A percentile compares a stretch with the other conserved stretches of the same genome.
phyloP scores from a whole-genome alignment of 2,329 filamentous ascomycete species.

The Xylariaceae sp. region DNA sequence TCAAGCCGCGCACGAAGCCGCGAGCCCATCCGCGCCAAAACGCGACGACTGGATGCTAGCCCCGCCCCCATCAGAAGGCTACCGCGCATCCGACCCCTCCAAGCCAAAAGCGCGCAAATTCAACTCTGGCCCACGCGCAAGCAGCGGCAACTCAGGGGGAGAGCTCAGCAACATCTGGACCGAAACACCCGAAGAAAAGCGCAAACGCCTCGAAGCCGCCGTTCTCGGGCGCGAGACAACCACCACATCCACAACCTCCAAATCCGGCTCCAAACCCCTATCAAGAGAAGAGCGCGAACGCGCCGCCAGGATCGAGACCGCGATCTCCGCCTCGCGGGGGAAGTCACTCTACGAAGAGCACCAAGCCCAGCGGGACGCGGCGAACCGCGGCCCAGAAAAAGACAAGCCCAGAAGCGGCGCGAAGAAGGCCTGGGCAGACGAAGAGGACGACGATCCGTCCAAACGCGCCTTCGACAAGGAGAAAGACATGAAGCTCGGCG shows the following conservation, averaged over 20 bases:
- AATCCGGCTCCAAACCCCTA: background rate
- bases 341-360: slow-evolving; percentile 60
- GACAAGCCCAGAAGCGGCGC: slow-evolving; percentile 12
- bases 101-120: slow-evolving; percentile 81
- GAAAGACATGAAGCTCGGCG: slow-evolving; percentile 83
- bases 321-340: slow-evolving; percentile 51
- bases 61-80: slow-evolving; percentile 55
- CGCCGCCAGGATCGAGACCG: slow-evolving; percentile 43
- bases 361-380: slow-evolving; percentile 34
- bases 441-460: slow-evolving; percentile 86
- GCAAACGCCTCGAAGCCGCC: slow-evolving; percentile 73
- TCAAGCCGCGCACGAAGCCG: slow-evolving; percentile 22
- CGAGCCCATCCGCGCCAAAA: slow-evolving; percentile 45
- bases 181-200: slow-evolving; percentile 85
- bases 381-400: slow-evolving; percentile 9
- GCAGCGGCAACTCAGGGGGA: slow-evolving; percentile 31
- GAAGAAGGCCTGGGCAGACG: slow-evolving; percentile 37
- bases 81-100: slow-evolving; percentile 71
- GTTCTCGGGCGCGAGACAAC: slow-evolving; percentile 65
- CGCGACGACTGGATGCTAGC: slow-evolving; percentile 85
- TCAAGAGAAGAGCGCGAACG: slow-evolving; percentile 52
- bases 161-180: slow-evolving; percentile 76
- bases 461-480: slow-evolving; percentile 83
- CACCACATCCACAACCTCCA: slow-evolving; percentile 23
- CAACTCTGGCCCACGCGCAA: slow-evolving; percentile 55